Evolutionary conservation across 768 basidiomycete species (phyloP).

Genomic region (Boletus tylopilopsis): DNA sequence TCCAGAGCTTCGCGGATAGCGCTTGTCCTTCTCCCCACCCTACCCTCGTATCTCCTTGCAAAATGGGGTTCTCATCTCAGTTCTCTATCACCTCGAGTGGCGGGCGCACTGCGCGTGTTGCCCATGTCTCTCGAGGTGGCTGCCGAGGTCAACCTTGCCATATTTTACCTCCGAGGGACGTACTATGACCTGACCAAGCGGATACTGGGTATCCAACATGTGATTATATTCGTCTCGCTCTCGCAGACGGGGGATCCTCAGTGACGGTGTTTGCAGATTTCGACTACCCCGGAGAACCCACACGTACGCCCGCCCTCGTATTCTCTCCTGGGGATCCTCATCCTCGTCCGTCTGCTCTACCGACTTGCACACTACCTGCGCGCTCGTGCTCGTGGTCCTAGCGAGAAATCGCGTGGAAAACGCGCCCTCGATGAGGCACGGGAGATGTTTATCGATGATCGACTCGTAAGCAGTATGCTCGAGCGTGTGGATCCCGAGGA

Average conservation of each 20-base stretch:
- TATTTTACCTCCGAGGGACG: conserved; percentile 77
- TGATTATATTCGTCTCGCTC: conserved; percentile 28
- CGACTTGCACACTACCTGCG: conserved; percentile 51
- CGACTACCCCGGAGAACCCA: conserved; percentile 66
- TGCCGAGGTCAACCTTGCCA: conserved; percentile 70
- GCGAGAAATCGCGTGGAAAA: conserved; percentile 34
- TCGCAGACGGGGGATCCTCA: not conserved
- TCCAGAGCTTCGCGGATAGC: conserved; percentile 43
- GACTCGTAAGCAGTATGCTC: conserved; percentile 56
- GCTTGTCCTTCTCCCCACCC: conserved; percentile 60
- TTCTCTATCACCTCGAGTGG: conserved; percentile 31
- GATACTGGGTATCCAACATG: conserved; percentile 65
- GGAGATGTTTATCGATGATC: conserved; percentile 54
- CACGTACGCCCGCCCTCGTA: conserved; percentile 79
- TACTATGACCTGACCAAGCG: conserved; percentile 75
- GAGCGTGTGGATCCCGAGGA: conserved; percentile 48
- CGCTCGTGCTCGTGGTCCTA: conserved; percentile 20
- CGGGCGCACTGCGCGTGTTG: conserved; percentile 32
- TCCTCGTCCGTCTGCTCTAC: conserved; percentile 60
- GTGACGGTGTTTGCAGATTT: conserved; percentile 47
- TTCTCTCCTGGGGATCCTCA: conserved; percentile 75
- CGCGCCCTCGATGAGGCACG: conserved; percentile 28
- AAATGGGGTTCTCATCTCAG: conserved; percentile 42
- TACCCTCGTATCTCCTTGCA: conserved; percentile 62
- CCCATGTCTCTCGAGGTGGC: conserved; percentile 53